phyloP scores from a whole-genome alignment of 2,329 filamentous ascomycete species.

The Fusarium pseudocircinatum region DNA sequence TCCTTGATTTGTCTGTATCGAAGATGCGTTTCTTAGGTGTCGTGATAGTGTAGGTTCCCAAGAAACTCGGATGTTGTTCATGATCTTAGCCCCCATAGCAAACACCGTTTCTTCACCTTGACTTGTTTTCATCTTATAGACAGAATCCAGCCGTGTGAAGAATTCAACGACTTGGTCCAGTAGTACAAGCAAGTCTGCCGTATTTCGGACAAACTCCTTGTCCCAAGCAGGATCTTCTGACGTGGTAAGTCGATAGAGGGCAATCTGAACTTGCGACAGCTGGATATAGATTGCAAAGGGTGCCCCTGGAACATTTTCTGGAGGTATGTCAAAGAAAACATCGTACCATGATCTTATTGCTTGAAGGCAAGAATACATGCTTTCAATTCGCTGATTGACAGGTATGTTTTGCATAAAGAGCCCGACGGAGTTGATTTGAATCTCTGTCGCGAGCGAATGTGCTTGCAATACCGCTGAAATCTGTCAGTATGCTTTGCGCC shows the following conservation, averaged over 20 bases:
- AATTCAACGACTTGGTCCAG: conserved; percentile 48
- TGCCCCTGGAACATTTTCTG: conserved; percentile 44
- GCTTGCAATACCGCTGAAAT: conserved; percentile 44
- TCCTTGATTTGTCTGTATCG: conserved; percentile 44
- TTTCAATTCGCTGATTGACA: conserved; percentile 45
- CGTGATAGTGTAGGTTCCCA: conserved; percentile 51
- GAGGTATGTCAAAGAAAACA: conserved; percentile 47
- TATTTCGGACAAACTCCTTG: conserved; percentile 48
- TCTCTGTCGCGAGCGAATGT: conserved; percentile 45
- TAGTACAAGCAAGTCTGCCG: conserved; percentile 49
- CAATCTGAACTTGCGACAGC: conserved; percentile 49
- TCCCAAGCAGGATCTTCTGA: conserved; percentile 55
- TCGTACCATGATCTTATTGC: conserved; percentile 51
- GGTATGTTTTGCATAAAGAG: conserved; percentile 47
- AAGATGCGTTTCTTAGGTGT: conserved; percentile 41
- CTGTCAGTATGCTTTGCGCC: background rate
- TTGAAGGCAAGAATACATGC: conserved; percentile 50
- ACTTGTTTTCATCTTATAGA: conserved; percentile 44
- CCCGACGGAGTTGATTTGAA: conserved; percentile 47
- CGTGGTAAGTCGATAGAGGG: conserved; percentile 52
- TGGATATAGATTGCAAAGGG: conserved; percentile 49
- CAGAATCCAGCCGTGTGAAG: conserved; percentile 41
- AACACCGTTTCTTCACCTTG: conserved; percentile 46
- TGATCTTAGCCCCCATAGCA: conserved; percentile 48
- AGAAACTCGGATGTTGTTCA: conserved; percentile 46